These are phyloP conservation scores for Aureobasidium sp. DNA, from an alignment of 2,329 filamentous ascomycete genomes.

Conservation along the genomic window DNA sequence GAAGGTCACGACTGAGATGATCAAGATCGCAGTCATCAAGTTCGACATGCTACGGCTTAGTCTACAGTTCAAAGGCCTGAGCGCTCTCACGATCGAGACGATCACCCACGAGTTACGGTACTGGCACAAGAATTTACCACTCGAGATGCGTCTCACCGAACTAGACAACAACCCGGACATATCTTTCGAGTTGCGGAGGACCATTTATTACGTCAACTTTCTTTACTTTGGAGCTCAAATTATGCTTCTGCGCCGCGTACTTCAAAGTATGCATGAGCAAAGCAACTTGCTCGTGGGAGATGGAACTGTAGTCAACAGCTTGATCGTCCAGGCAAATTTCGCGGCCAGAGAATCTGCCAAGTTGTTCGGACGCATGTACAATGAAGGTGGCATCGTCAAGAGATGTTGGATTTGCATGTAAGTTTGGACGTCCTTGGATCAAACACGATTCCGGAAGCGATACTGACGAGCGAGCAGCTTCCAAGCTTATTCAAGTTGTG, in stretches of 20 bases:
- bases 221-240: slow-evolving; percentile 9
- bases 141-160: background rate
- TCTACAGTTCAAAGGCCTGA: background rate
- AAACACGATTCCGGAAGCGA: too few relatives aligned
- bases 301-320: background rate
- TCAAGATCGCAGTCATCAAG: slow-evolving; percentile 5
- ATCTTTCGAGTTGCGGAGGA: background rate
- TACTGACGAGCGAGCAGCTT: slow-evolving; percentile 1
- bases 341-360: slow-evolving; percentile 2
- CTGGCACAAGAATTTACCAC: background rate
- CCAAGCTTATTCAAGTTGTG: slow-evolving; percentile 10
- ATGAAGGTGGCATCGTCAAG: slow-evolving; percentile 1
- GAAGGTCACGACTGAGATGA: slow-evolving; percentile 8
- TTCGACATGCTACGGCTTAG: slow-evolving; percentile 7
- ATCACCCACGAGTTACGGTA: background rate
- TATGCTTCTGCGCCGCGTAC: slow-evolving; percentile 5
- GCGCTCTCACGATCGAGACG: background rate
- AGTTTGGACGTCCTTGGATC: background rate
- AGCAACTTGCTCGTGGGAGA: background rate
- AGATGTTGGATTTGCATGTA: slow-evolving; percentile 12
- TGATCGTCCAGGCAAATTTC: background rate
- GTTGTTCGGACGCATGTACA: background rate
- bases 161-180: background rate
- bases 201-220: slow-evolving; percentile 9
- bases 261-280: background rate